Evolutionary conservation across 2,329 filamentous ascomycete genomes (phyloP), one percentile per base, ranked within the genome.

Genomic region (Penicillium frequentans): DNA sequence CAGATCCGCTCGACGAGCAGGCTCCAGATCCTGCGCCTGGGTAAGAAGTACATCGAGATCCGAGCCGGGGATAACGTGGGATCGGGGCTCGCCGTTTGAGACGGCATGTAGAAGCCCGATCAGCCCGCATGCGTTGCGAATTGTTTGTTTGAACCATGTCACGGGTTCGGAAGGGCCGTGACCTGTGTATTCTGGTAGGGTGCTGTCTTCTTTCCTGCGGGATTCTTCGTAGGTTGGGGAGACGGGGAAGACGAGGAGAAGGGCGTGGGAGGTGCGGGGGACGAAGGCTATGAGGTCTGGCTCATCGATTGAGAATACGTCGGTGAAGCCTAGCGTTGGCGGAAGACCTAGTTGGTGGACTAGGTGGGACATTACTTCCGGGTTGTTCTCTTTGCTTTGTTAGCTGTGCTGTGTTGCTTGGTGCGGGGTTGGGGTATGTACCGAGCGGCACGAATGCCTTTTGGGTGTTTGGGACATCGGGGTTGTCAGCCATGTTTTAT

Each of bases 101-200:
- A 91, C 85, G 19, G 88, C 90, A 72, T 98, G 95, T 46, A 98
- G 73, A 27, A 98, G 76, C 0, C 90, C 95, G 79, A 97, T 96
- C 45, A 96, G 78, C 0, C 93, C 93, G 73, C 93, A 98, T 0
- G 93, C 91, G 72, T 98, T 96, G 59, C 90, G 85, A 67, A 98
- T 97, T 0, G 93, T 98, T 79, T 98, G 93, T 66, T 86, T 90
- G 82, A 93, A 98, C 95, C 93, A 99, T 8, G 96, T 70, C 0
- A 97, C 90, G 5, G 90, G 88, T 70, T 97, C 91, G 0, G 68
- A 70, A 0, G 82, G 76, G 1, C 92, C 92, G 19, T 80, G 81
- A 44, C 88, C 89, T 0, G 73, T 71, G 78, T 96, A 96, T 39
- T 86, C 84, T 2, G 78, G 64, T 43, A 79, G 78, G 23, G 82